Evolutionary conservation across 257 asterid species (phyloP).

Genomic region (Linaria vulgaris): DNA sequence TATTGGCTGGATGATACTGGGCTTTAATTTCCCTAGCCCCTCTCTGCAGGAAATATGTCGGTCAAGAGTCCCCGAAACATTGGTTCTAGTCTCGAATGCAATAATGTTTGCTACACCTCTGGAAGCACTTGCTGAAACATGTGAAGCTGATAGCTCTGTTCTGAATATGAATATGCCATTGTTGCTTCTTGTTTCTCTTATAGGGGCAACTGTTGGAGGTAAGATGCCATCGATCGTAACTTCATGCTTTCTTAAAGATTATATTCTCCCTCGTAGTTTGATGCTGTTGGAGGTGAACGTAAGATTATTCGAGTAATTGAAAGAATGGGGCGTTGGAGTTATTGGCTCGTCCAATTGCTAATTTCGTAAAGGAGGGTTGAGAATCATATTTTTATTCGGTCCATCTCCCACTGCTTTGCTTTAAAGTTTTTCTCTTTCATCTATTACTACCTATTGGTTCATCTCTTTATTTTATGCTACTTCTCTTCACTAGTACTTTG

Average conservation of each 20-base stretch:
- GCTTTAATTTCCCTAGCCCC: conserved; percentile 8
- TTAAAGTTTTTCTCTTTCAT: not conserved
- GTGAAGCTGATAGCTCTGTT: conserved; percentile 60
- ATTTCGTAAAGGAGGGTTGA: too few species aligned
- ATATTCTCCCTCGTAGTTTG: conserved; percentile 13
- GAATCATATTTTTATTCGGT: not conserved
- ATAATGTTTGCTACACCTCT: conserved; percentile 61
- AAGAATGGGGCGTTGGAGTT: not conserved
- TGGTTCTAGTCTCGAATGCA: conserved; percentile 50
- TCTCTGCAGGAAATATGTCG: conserved; percentile 47
- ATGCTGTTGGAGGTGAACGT: not conserved
- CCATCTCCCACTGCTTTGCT: not conserved
- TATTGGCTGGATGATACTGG: not conserved
- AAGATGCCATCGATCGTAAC: conserved; percentile 11
- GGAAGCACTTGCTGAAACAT: conserved; percentile 84
- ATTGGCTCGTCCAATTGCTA: too few species aligned
- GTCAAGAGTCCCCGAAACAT: conserved; percentile 35
- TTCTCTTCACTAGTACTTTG: too few species aligned
- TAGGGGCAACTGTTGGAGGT: conserved; percentile 99
- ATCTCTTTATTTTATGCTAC: too few species aligned
- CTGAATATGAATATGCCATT: conserved; percentile 83
- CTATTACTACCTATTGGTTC: not conserved
- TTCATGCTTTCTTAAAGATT: conserved; percentile 4
- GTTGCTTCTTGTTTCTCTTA: conserved; percentile 77
- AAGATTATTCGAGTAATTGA: not conserved